These are phyloP conservation scores for Byssochlamys sp. DNA, from an alignment of 2,329 filamentous ascomycete genomes.

Conservation along the genomic window DNA sequence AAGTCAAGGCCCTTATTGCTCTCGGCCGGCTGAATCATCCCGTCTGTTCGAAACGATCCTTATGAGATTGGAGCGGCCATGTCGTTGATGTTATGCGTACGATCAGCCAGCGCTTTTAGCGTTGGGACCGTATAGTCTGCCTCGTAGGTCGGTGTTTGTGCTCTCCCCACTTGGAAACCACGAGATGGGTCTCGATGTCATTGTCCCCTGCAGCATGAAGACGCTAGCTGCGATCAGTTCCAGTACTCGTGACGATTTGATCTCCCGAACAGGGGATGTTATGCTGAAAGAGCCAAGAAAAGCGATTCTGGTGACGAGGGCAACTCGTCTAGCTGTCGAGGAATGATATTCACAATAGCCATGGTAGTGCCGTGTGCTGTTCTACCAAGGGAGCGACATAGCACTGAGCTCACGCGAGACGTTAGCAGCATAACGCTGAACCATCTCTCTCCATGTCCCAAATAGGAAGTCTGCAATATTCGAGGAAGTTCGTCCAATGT, in stretches of 20 bases:
- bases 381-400: background rate
- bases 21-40: constrained; percentile 41
- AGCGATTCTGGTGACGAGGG: constrained; percentile 22
- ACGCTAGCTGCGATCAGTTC: constrained; percentile 36
- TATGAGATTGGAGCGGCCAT: constrained; percentile 38
- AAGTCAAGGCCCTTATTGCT: constrained; percentile 33
- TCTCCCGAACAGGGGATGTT: constrained; percentile 39
- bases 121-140: constrained; percentile 35
- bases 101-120: constrained; percentile 31
- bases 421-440: background rate
- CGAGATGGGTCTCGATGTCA: constrained; percentile 40
- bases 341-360: background rate
- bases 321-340: background rate
- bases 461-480: no score
- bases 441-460: no score
- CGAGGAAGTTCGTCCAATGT: no score
- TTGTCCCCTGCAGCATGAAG: constrained; percentile 43
- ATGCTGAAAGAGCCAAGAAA: constrained; percentile 37
- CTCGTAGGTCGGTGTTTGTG: constrained; percentile 41
- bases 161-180: constrained; percentile 42
- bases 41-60: constrained; percentile 35
- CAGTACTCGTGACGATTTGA: constrained; percentile 39
- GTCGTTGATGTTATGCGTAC: constrained; percentile 34
- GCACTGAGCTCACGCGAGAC: background rate
- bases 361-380: no score